Conservation (phyloP, 1,284 basidiomycete genomes). For the Ganoderma lingzhi region DNA sequence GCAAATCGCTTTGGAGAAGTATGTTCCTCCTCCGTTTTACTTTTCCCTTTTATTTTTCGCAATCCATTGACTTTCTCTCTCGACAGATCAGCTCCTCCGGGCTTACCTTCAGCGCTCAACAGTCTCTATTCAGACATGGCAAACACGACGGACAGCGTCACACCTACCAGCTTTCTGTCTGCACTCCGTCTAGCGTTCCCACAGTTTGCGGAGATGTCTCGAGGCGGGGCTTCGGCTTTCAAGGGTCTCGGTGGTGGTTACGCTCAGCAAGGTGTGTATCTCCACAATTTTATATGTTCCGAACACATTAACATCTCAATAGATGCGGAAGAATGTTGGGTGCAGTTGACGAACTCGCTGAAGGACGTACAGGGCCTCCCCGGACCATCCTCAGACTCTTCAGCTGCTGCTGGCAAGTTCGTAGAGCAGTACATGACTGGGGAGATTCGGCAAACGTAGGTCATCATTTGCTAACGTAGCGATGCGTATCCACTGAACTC, state of each 20-base stretch:
- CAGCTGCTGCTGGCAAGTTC: slow-evolving; percentile 56
- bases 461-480: slow-evolving; percentile 18
- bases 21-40: slow-evolving; percentile 36
- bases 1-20: slow-evolving; percentile 71
- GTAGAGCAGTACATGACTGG: slow-evolving; percentile 90
- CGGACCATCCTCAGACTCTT: slow-evolving; percentile 42
- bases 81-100: slow-evolving; percentile 34
- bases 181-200: slow-evolving; percentile 84
- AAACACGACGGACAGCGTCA: slow-evolving; percentile 80
- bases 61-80: background rate
- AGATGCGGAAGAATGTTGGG: slow-evolving; percentile 98
- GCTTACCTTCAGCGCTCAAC: slow-evolving; percentile 68
- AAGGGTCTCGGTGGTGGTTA: slow-evolving; percentile 57
- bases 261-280: slow-evolving; percentile 83
- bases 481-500: background rate
- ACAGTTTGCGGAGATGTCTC: slow-evolving; percentile 84
- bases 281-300: background rate
- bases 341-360: slow-evolving; percentile 83
- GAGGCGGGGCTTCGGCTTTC: slow-evolving; percentile 43
- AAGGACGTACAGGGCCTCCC: slow-evolving; percentile 65
- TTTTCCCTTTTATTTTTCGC: background rate
- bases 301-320: background rate
- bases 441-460: slow-evolving; percentile 84
- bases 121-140: slow-evolving; percentile 80
- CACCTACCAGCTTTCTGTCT: slow-evolving; percentile 77